Percentiles rank a stretch among this genome's conserved stretches.
Conservation (phyloP, 139 green algal genomes). For the Chlamydomonas asymmetrica region DNA sequence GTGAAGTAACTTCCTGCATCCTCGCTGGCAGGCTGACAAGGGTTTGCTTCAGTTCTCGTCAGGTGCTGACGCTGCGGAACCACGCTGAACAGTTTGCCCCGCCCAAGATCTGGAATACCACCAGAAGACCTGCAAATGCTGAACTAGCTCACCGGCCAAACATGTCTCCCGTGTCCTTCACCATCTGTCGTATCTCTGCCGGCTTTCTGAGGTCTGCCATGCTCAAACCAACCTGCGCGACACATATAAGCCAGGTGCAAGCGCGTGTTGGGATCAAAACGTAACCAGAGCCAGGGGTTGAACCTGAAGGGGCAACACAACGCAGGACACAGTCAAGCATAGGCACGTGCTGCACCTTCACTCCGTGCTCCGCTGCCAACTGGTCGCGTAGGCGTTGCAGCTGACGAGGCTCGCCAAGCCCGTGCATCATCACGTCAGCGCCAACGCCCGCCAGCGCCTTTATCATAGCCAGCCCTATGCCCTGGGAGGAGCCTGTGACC, state of each 20-base stretch:
- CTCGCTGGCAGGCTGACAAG: too few relatives aligned
- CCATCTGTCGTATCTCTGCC: slow-evolving; percentile 47
- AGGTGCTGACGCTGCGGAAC: too few relatives aligned
- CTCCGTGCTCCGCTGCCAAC: slow-evolving; percentile 15
- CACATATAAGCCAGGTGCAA: background rate
- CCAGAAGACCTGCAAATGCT: too few relatives aligned
- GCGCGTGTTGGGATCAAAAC: background rate
- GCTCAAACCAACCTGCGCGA: slow-evolving; percentile 22
- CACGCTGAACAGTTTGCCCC: too few relatives aligned
- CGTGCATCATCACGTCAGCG: slow-evolving; percentile 59
- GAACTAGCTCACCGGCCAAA: slow-evolving; percentile 6
- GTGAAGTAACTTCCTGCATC: too few relatives aligned
- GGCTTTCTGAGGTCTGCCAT: slow-evolving; percentile 52
- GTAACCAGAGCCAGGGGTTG: too few relatives aligned
- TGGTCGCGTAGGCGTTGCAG: slow-evolving; percentile 19
- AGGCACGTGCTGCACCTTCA: slow-evolving; percentile 21
- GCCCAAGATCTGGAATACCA: too few relatives aligned
- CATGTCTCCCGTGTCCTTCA: slow-evolving; percentile 15
- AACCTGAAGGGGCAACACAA: too few relatives aligned
- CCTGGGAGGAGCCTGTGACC: slow-evolving; percentile 50
- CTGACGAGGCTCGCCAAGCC: slow-evolving; percentile 31
- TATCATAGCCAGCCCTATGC: slow-evolving; percentile 56
- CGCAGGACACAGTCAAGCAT: too few relatives aligned
- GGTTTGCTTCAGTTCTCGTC: too few relatives aligned
- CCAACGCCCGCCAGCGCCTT: slow-evolving; percentile 51